Base-by-base conservation (phyloP, 2,329 filamentous ascomycete genomes). In the Fusarium proliferatum region DNA sequence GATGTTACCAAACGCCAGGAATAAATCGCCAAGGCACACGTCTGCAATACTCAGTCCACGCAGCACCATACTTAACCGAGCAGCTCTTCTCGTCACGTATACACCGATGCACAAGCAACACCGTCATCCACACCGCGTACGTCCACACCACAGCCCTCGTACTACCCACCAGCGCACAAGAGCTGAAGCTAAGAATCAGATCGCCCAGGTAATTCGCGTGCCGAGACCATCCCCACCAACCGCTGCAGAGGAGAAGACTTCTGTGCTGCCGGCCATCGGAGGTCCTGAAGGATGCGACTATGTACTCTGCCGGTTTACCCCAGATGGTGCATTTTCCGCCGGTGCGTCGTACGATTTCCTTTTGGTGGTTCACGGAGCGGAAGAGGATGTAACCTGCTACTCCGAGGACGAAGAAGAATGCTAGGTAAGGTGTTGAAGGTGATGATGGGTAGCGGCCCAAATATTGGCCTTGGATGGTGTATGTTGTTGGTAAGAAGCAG, bases 401-500 rank as follows among this genome's bases (percentile, higher is more conserved):
- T 2, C 77, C 77, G 1, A 78, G 38, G 6, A 51, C 4, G 38
- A 64, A 79, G 63, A 49, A 82, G 26, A 51, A 55, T 4, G 65
- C 62, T 6, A 77, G 23, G 16, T 76, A 79, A 26, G n/a, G 53
- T 21, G n/a, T 78, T 57, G 41, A 83, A 55, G 55, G 76, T 56
- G 56, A 82, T 51, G 39, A 74, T 4, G 85, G 85, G 61, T 86
- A 83, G 2, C 78, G 75, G 5, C 84, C 83, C 2, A 87, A 78
- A 57, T 85, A 87, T 65, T 87, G 86, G 0, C 81, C 81, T 67
- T 87, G 86, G 2, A 86, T 80, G 1, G 86, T 87, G 72, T 87
- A 87, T 30, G 84, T 82, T 2, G 79, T 80, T 0, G 86, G 85
- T 5, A 87, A 77, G 77, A 83, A 86, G 21, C 82, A 84, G 33